Percentiles rank a stretch among this genome's conserved stretches.
Conservation (phyloP, 257 asterid species). For the Thymus quinquecostatus region DNA sequence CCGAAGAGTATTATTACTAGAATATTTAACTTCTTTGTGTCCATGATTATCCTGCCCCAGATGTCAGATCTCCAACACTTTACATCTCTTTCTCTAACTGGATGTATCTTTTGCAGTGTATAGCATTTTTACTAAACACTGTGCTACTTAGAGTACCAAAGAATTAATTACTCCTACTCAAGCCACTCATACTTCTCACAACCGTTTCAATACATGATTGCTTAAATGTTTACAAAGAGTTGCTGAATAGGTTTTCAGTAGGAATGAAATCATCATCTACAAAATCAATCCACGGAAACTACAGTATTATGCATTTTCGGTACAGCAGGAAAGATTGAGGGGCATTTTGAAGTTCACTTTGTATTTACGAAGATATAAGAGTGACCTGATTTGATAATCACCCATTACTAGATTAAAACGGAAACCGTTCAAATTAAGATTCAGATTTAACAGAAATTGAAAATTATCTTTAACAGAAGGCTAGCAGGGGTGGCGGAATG, state of each 20-base stretch:
- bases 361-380: neutral
- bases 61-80: neutral
- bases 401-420: conserved; percentile 4
- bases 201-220: neutral
- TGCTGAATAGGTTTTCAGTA: conserved; percentile 5
- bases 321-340: neutral
- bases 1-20: neutral
- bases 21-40: neutral
- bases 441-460: neutral
- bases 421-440: neutral
- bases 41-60: conserved; percentile 1
- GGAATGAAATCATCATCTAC: conserved; percentile 7
- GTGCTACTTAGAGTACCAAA: neutral
- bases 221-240: neutral
- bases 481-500: no score
- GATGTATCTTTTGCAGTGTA: neutral
- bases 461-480: no score
- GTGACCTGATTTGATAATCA: neutral
- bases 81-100: neutral
- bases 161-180: neutral
- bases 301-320: neutral
- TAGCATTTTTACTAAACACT: neutral
- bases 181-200: neutral
- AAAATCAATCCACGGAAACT: neutral
- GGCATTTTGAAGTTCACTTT: conserved; percentile 5